Conservation (phyloP, 106 monocot genomes). For the Agapanthus africanus region DNA sequence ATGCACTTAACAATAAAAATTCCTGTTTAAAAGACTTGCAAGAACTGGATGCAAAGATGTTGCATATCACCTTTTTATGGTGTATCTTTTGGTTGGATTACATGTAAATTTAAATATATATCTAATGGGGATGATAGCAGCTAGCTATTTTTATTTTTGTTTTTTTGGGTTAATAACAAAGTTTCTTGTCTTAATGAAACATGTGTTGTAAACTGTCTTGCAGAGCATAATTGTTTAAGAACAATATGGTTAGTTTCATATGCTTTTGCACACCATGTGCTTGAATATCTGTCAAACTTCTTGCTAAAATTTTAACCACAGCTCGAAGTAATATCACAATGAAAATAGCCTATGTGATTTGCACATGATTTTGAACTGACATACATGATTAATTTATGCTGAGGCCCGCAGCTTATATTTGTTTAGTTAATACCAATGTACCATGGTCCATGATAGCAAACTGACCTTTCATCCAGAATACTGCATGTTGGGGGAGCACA, state of each 20-base stretch:
- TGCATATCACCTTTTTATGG: too few species aligned
- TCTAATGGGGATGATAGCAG: too few species aligned
- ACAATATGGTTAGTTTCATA: not conserved
- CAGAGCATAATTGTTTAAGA: not conserved
- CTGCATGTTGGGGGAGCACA: not conserved
- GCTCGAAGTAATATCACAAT: not conserved
- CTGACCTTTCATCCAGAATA: not conserved
- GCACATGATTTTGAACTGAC: too few species aligned
- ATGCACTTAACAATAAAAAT: not conserved
- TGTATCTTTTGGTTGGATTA: too few species aligned
- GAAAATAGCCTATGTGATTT: not conserved
- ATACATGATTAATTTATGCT: too few species aligned
- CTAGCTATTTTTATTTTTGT: too few species aligned
- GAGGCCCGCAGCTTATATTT: not conserved
- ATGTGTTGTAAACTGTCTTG: not conserved
- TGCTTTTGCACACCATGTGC: not conserved
- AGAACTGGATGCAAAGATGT: too few species aligned
- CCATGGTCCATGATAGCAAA: not conserved
- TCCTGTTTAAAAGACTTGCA: not conserved
- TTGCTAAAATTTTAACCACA: not conserved
- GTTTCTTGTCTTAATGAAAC: too few species aligned
- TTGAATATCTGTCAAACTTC: not conserved
- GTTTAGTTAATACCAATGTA: too few species aligned
- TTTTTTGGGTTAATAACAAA: too few species aligned
- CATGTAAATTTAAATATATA: too few species aligned